Percentiles rank a stretch among this genome's conserved stretches.
Evolutionary conservation across 2,329 filamentous ascomycete genomes (phyloP).

Genomic region (Ascochyta rabiei): DNA sequence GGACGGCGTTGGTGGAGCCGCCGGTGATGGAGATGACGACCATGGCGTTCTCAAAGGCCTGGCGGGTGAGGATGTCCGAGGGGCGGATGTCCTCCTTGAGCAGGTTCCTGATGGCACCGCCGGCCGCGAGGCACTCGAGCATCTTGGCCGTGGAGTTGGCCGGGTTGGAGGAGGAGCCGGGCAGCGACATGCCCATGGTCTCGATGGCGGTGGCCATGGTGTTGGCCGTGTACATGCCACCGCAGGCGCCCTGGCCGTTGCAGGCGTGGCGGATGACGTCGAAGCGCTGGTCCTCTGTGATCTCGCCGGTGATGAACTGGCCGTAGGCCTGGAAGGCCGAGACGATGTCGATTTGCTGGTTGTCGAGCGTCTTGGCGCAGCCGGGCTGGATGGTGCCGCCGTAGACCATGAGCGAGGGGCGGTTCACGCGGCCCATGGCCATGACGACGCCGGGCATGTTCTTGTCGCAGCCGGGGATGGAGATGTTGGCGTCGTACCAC

Average conservation of each 20-base stretch:
- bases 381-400: constrained; percentile 93
- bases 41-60: constrained; percentile 60
- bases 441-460: constrained; percentile 78
- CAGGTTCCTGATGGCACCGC: constrained; percentile 57
- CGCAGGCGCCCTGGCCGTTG: constrained; percentile 81
- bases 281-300: constrained; percentile 87
- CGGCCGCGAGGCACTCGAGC: constrained; percentile 57
- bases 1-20: constrained; percentile 58
- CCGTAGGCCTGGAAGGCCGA: constrained; percentile 98
- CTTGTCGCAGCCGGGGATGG: constrained; percentile 97
- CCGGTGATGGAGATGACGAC: constrained; percentile 58
- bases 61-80: constrained; percentile 56
- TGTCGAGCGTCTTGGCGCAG: constrained; percentile 73
- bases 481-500: constrained; percentile 98
- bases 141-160: constrained; percentile 59
- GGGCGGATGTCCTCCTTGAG: constrained; percentile 59
- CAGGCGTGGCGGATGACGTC: constrained; percentile 95
- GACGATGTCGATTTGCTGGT: constrained; percentile 85
- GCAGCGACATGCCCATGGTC: constrained; percentile 58
- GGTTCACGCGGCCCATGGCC: constrained; percentile 93
- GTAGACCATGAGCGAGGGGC: constrained; percentile 96
- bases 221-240: constrained; percentile 72
- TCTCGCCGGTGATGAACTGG: constrained; percentile 89
- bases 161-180: constrained; percentile 59
- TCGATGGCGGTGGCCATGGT: constrained; percentile 60